Conservation (phyloP, 2,329 filamentous ascomycete genomes). For the Dothidotthia symphoricarpi region DNA sequence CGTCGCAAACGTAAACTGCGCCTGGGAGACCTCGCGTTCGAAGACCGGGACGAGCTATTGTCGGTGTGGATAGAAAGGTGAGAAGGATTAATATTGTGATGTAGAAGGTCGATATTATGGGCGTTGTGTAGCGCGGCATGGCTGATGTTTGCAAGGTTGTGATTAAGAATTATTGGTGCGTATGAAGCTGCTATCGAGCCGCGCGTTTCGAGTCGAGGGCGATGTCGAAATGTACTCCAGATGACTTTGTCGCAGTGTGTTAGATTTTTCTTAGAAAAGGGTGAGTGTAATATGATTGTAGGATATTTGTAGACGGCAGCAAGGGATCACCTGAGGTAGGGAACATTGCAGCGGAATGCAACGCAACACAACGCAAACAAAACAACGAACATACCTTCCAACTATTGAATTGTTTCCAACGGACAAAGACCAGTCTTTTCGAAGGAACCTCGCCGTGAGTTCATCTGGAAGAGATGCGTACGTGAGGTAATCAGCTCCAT, state of each 20-base stretch:
- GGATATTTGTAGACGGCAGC: constrained; percentile 3
- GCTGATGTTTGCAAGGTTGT: background rate
- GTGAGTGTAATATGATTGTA: constrained; percentile 5
- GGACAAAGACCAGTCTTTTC: constrained; percentile 16
- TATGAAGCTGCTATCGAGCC: background rate
- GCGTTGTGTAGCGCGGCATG: background rate
- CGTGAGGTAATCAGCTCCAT: constrained; percentile 27
- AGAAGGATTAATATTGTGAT: constrained; percentile 9
- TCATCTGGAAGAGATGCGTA: constrained; percentile 27
- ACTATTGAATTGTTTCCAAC: constrained; percentile 2
- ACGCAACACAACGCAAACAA: background rate
- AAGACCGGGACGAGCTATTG: constrained; percentile 13
- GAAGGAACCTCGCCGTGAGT: constrained; percentile 21
- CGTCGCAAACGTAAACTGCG: constrained; percentile 35
- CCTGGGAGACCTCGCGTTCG: constrained; percentile 35
- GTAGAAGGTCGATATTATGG: constrained; percentile 6
- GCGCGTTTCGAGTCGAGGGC: background rate
- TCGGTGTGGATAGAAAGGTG: constrained; percentile 9
- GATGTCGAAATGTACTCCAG: background rate
- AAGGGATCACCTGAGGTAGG: constrained; percentile 1
- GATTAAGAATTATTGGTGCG: constrained; percentile 2
- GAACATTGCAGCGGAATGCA: constrained; percentile 1
- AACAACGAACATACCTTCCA: constrained; percentile 7
- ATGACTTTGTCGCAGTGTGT: background rate
- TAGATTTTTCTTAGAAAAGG: background rate